Evolutionary conservation across 2,329 filamentous ascomycete genomes (phyloP), one percentile per base, ranked within the genome.

Genomic region (Parasarocladium wereldwijsianum): DNA sequence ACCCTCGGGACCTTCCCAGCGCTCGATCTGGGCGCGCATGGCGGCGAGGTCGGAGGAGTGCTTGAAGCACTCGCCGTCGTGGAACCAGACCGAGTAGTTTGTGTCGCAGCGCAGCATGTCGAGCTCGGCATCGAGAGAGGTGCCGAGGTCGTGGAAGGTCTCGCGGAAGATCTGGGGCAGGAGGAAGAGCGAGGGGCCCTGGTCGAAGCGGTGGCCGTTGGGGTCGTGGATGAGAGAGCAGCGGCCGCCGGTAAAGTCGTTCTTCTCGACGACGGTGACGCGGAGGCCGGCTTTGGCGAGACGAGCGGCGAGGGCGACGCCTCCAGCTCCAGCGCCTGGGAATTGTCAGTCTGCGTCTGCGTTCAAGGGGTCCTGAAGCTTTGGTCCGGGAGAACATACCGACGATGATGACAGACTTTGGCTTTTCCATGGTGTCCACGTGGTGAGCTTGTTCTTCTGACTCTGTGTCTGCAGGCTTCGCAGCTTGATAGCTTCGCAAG

Each of bases 241-340:
- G 32, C 79, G 61, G 4, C 79, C 79, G 26, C 79, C 79, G 0
- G 71, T 75, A 46, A 79, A 80, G 33, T 57, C 55, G 44, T 84
- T 83, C 58, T 83, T 83, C 51, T 85, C 79, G n/a, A 84, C 54
- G 2, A 84, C 73, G 0, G 76, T 83, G n/a, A 84, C 78, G 19
- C 62, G 49, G 47, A 76, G 73, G 22, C 78, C 79, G 2, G 76
- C 66, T 44, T 75, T 76, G 29, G 76, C 74, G 8, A 84, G 66
- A 26, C 78, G 70, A 3, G 78, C 77, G 33, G 79, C 75, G 2
- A 71, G 72, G n/a, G 75, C 67, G 24, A 81, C 69, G 34, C 78
- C 78, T 29, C 78, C 79, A 26, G 71, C 70, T 35, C 79, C 79
- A 17, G 78, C 76, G 38, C 77, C 76, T 64, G 48, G 32, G 25